phyloP scores from a whole-genome alignment of 257 asterid species.

The Buddleja alternifolia region DNA sequence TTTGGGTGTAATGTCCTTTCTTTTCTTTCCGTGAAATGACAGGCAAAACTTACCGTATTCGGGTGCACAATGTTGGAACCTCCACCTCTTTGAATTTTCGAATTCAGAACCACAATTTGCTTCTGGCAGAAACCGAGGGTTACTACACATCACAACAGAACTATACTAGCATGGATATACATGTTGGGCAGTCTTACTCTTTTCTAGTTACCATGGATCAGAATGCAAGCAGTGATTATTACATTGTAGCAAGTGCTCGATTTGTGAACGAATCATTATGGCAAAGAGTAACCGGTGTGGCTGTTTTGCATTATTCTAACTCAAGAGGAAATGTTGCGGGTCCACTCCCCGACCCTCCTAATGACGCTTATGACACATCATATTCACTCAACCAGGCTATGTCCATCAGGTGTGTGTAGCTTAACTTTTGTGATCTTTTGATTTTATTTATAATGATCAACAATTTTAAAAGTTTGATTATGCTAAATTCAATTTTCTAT shows the following conservation, averaged over 20 bases:
- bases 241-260: constrained; percentile 90
- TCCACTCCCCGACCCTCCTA: constrained; percentile 92
- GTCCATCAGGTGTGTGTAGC: constrained; percentile 67
- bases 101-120: constrained; percentile 83
- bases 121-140: constrained; percentile 92
- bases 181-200: constrained; percentile 89
- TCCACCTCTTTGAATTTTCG: constrained; percentile 89
- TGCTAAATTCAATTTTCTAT: no score
- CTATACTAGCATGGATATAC: constrained; percentile 76
- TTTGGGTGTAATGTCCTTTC: constrained; percentile 10
- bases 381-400: constrained; percentile 79
- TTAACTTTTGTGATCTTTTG: background rate
- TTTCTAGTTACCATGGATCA: constrained; percentile 91
- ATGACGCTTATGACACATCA: constrained; percentile 62
- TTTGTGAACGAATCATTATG: constrained; percentile 86
- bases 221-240: constrained; percentile 95
- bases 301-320: constrained; percentile 80
- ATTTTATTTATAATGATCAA: background rate
- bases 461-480: background rate
- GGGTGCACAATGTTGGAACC: constrained; percentile 88
- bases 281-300: constrained; percentile 94
- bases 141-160: constrained; percentile 84
- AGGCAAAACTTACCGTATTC: constrained; percentile 88
- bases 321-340: constrained; percentile 75
- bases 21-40: constrained; percentile 29